These are phyloP conservation scores for Phlebiopsis gigantea DNA, from an alignment of 768 basidiomycete species.

Conservation along the genomic window DNA sequence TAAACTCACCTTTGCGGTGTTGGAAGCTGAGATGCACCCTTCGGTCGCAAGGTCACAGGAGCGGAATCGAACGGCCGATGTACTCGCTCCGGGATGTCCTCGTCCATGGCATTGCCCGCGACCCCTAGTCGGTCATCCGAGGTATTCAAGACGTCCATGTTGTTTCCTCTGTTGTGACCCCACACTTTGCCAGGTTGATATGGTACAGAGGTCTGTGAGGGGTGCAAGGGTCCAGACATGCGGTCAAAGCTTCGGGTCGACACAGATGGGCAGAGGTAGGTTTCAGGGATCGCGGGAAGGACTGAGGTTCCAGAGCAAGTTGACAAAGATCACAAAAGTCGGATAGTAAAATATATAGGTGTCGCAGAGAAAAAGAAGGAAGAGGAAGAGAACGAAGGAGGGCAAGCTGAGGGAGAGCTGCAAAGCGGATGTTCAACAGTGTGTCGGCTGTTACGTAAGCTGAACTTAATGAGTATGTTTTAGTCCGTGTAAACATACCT, in stretches of 20 bases:
- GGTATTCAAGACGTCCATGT: not conserved
- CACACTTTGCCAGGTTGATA: not conserved
- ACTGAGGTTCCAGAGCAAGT: not conserved
- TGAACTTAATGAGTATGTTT: not conserved
- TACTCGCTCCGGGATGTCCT: not conserved
- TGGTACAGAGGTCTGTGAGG: not conserved
- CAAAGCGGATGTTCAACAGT: conserved; percentile 5
- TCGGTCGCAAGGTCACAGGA: not conserved
- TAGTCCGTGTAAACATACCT: not conserved
- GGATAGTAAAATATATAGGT: not conserved
- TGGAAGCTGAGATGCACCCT: conserved; percentile 23
- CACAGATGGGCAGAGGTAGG: not conserved
- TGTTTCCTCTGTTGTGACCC: not conserved
- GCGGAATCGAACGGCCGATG: not conserved
- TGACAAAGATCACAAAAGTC: not conserved
- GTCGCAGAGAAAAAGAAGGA: not conserved
- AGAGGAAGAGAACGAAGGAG: not conserved
- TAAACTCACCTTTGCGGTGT: conserved; percentile 30
- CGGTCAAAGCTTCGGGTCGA: not conserved
- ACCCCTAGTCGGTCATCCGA: not conserved
- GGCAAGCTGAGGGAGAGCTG: not conserved
- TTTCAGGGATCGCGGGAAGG: not conserved
- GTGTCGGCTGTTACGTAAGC: not conserved
- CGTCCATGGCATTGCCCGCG: not conserved
- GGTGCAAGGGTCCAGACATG: not conserved